These are phyloP conservation scores for Rhododendron vialii DNA, from an alignment of 148 eudicot species.

Conservation along the genomic window DNA sequence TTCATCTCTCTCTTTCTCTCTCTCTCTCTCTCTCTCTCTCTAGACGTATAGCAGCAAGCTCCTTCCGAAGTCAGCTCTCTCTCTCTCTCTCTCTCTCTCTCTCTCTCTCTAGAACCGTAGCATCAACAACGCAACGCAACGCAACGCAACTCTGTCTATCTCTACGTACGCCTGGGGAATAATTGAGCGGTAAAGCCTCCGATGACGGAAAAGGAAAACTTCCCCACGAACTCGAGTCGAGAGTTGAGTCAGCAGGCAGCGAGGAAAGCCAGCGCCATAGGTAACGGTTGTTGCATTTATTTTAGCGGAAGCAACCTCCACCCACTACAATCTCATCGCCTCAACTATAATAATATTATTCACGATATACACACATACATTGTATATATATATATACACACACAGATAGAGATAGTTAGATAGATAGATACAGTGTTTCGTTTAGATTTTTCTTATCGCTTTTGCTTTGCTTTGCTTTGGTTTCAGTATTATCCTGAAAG, in stretches of 20 bases:
- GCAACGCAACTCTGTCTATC: not conserved
- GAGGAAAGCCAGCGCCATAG: conserved; percentile 7
- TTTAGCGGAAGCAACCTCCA: conserved; percentile 3
- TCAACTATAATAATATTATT: not conserved
- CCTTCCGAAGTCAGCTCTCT: conserved; percentile 11
- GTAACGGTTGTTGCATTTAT: conserved; percentile 1
- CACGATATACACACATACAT: not conserved
- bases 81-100: conserved; percentile 2
- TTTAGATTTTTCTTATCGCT: not conserved
- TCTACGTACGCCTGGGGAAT: not conserved
- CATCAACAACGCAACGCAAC: not conserved
- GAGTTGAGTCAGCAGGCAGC: conserved; percentile 10
- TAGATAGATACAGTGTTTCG: not conserved
- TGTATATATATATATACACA: not conserved
- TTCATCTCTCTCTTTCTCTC: conserved; percentile 8
- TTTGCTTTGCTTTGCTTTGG: not conserved
- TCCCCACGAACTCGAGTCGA: not conserved
- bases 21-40: not conserved
- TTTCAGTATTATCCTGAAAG: not conserved
- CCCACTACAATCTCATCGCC: not conserved
- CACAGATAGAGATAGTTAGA: no score
- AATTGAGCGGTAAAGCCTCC: not conserved
- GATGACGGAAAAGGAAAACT: not conserved
- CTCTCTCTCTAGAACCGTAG: not conserved
- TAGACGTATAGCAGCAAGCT: not conserved